Conservation (phyloP, 805 yeast species). For the Metschnikowia cubensis region DNA sequence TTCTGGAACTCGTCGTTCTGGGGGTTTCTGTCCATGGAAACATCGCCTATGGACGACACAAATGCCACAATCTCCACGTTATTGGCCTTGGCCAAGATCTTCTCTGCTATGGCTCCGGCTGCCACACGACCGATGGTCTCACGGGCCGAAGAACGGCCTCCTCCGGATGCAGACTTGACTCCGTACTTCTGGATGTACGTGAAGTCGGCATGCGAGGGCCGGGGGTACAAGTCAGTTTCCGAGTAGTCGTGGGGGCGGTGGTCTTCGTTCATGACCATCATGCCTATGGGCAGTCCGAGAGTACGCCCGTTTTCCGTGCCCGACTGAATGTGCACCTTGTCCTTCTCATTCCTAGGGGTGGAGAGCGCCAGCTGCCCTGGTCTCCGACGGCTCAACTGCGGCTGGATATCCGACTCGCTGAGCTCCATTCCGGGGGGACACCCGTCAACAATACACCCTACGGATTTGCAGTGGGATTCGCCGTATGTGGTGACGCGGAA, state of each 20-base stretch:
- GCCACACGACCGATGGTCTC: slow-evolving; percentile 99
- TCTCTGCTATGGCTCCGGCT: slow-evolving; percentile 98
- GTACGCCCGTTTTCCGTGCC: slow-evolving; percentile 91
- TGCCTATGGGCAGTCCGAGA: slow-evolving; percentile 92
- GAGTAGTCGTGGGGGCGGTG: slow-evolving; percentile 95
- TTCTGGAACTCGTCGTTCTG: slow-evolving; percentile 60
- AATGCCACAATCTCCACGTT: slow-evolving; percentile 94
- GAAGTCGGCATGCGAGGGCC: slow-evolving; percentile 97
- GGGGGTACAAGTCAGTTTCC: slow-evolving; percentile 91
- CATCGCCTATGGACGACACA: slow-evolving; percentile 86
- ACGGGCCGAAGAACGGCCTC: slow-evolving; percentile 95
- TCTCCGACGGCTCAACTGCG: slow-evolving; percentile 93
- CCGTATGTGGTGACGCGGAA: slow-evolving; percentile 89
- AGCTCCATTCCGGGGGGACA: slow-evolving; percentile 92
- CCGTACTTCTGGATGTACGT: slow-evolving; percentile 91
- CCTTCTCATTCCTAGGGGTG: slow-evolving; percentile 96
- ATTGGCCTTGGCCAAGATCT: slow-evolving; percentile 69
- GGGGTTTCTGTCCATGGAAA: slow-evolving; percentile 73
- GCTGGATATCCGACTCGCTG: slow-evolving; percentile 85
- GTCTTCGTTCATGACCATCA: slow-evolving; percentile 90
- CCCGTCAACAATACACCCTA: slow-evolving; percentile 97
- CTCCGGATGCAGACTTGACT: slow-evolving; percentile 90
- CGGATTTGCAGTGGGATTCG: slow-evolving; percentile 95
- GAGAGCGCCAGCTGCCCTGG: slow-evolving; percentile 93
- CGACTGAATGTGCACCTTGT: slow-evolving; percentile 85